Evolutionary conservation across 2,329 filamentous ascomycete genomes (phyloP), one percentile per base, ranked within the genome.

Genomic region (Neonectria hederae): DNA sequence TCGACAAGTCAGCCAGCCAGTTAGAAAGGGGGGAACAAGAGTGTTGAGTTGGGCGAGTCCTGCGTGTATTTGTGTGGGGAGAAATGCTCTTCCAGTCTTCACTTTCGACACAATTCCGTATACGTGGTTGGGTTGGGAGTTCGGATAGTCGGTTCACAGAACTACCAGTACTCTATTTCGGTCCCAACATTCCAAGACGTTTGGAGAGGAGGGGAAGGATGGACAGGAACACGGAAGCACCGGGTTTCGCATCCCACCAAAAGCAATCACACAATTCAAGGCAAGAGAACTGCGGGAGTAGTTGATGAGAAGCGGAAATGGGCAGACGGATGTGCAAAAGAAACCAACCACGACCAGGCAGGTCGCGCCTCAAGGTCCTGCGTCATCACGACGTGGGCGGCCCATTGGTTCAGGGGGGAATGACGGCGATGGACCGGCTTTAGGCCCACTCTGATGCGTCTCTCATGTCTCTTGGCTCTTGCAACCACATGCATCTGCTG

Each of bases 311-410:
- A 49, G 55, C 26, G 30, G 52, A 45, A 63, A 62, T 62, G 59
- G 59, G 53, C 59, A 59, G 60, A 59, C 56, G 60, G 52, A 42
- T 19, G 62, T 56, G 62, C 32, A 56, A 49, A 63, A 54, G 63
- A 62, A 59, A 49, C 38, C 43, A 59, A 54, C 64, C 61, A 60
- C 59, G 61, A 57, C 30, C 68, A 49, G 67, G 68, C 59, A 54
- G 59, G 70, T 63, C 59, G 62, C 52, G 61, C 55, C 52, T 64
- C 54, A 55, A 28, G 42, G 66, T 59, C 65, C 65, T 74, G 72
- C 71, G 72, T 74, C 71, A 74, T 74, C 72, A 55, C 56, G 59
- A 61, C 63, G 65, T 57, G 62, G 65, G 48, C 61, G 61, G 58
- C 65, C 59, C 61, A 71, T 73, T 70, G 67, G 65, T 42, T 63